Evolutionary conservation across 345 rosid species (phyloP).

Genomic region (Salix viminalis): DNA sequence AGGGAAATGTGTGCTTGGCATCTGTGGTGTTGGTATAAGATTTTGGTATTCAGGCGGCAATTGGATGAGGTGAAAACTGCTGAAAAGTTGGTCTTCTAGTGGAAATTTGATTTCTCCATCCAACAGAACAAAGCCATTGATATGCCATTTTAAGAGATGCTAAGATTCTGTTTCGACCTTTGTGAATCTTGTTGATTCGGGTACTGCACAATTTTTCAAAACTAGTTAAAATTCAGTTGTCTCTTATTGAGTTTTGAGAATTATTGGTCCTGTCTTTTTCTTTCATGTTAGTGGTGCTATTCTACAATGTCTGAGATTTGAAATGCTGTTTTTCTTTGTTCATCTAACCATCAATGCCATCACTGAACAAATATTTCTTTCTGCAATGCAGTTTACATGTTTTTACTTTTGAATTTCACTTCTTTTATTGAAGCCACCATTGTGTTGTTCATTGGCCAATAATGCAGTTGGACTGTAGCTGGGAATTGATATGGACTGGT

Average conservation of each 20-base stretch:
- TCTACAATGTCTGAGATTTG: not conserved
- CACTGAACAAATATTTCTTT: not conserved
- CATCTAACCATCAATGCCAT: not conserved
- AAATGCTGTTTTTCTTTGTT: not conserved
- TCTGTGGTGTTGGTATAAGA: no score
- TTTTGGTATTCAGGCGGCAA: no score
- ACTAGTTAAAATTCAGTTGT: not conserved
- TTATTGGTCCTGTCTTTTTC: not conserved
- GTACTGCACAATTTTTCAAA: not conserved
- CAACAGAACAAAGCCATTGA: not conserved
- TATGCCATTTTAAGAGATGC: not conserved
- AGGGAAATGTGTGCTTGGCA: no score
- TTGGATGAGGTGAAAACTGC: no score
- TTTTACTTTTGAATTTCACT: not conserved
- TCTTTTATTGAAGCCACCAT: not conserved
- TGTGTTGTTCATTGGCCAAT: slow-evolving; percentile 12
- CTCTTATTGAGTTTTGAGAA: not conserved
- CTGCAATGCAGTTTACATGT: not conserved
- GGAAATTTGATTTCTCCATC: not conserved
- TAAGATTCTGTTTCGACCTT: not conserved
- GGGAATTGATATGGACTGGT: slow-evolving; percentile 77
- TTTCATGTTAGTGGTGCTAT: not conserved
- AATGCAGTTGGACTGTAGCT: slow-evolving; percentile 59
- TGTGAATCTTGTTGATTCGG: not conserved
- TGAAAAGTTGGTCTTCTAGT: no score